Evolutionary conservation across 2,329 filamentous ascomycete genomes (phyloP).

Genomic region (Claviceps arundinis): DNA sequence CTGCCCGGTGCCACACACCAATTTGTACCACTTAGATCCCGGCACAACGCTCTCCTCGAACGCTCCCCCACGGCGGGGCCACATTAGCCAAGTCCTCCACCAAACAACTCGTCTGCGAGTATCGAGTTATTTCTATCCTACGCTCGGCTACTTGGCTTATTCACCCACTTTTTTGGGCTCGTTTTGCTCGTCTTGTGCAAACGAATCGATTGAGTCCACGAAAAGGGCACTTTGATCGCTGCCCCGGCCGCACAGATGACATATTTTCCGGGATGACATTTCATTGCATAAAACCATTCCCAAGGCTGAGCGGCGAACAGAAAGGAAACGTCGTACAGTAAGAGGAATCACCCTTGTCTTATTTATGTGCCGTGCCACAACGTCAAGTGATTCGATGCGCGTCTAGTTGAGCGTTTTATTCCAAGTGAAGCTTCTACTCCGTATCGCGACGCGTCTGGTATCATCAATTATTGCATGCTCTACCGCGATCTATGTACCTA

Average conservation of each 20-base stretch:
- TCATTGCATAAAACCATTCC: neutral
- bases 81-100: constrained; percentile 5
- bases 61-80: neutral
- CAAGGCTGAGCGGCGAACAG: neutral
- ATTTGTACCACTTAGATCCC: constrained; percentile 1
- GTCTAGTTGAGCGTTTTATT: too few species aligned
- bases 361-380: too few species aligned
- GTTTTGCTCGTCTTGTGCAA: constrained; percentile 36
- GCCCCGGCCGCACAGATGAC: neutral
- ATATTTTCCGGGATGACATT: neutral
- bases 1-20: neutral
- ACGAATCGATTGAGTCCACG: constrained; percentile 20
- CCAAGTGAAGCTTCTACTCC: neutral
- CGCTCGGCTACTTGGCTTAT: constrained; percentile 9
- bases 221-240: neutral
- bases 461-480: neutral
- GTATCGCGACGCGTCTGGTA: neutral
- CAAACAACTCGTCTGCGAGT: constrained; percentile 5
- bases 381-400: too few species aligned
- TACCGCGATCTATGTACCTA: neutral
- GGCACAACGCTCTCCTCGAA: constrained; percentile 4
- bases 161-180: constrained; percentile 50
- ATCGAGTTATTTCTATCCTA: constrained; percentile 1
- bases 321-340: too few species aligned
- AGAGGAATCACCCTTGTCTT: too few species aligned